Evolutionary conservation across 495 filamentous ascomycete species (phyloP), one percentile per base, ranked within the genome.

Genomic region (Penicillium samsonianum): DNA sequence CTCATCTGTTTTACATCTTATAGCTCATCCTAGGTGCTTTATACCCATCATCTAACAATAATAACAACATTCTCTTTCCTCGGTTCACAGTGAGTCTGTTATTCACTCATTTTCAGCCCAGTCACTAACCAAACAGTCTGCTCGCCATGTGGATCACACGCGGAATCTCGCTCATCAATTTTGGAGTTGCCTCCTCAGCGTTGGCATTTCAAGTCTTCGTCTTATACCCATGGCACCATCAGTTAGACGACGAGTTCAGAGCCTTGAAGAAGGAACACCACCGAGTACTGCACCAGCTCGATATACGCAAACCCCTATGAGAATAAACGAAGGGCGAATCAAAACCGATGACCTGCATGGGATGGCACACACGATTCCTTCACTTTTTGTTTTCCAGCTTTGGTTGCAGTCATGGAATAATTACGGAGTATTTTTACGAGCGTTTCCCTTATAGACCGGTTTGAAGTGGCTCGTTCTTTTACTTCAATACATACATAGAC

Each of bases 221-320:
- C 33, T 67, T 87, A 16, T 87, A 87, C 63, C 84, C 84, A 26
- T 87, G 84, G 84, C 84, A 87, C 65, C 73, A 84, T 37, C 67
- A 80, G 59, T 72, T 87, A n/a, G 83, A 86, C 58, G 72, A 84
- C 2, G 80, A 80, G 50, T 86, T 87, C 65, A 72, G 82, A 52
- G 65, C 69, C 31, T 61, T 87, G 45, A 85, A 84, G 56, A 71
- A 65, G 30, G 83, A 87, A 60, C 80, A 83, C 64, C 65, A 70
- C 4, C 67, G 62, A 1, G 45, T 77, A 17, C 51, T 77, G 20
- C 47, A 72, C 35, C 16, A 38, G 16, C 6, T 17, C 7, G n/a
- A 38, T 17, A 4, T 9, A 17, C 16, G 7, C 14, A 37, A 37
- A 1, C 5, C 35, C 35, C 7, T 17, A 10, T 6, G 35, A 38